These are phyloP conservation scores for Psidium friedrichsthalianum DNA, from an alignment of 345 rosid genomes.

Conservation along the genomic window DNA sequence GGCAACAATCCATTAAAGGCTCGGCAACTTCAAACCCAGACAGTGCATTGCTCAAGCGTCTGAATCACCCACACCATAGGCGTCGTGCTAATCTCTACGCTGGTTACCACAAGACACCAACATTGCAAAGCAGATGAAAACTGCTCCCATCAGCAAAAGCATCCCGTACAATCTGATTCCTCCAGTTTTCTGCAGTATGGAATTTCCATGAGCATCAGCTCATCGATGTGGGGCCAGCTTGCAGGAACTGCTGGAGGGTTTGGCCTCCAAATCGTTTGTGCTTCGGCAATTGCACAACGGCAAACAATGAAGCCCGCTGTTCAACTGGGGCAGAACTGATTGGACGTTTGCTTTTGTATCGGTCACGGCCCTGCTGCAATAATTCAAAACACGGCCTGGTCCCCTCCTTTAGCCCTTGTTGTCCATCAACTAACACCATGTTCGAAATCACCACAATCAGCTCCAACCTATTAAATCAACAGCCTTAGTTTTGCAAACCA, in stretches of 20 bases:
- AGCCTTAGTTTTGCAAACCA: neutral
- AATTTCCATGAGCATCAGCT: conserved; percentile 37
- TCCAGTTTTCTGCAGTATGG: conserved; percentile 85
- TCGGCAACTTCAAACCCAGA: neutral
- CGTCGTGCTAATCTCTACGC: conserved; percentile 84
- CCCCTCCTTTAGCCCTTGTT: conserved; percentile 61
- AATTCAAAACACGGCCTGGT: conserved; percentile 54
- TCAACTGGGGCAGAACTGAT: conserved; percentile 45
- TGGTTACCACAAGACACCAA: conserved; percentile 77
- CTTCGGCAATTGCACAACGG: conserved; percentile 88
- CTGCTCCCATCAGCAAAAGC: conserved; percentile 94
- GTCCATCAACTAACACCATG: conserved; percentile 96
- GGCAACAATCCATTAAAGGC: neutral
- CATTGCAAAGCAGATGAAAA: conserved; percentile 83
- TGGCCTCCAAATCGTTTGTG: conserved; percentile 36
- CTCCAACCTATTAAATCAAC: neutral
- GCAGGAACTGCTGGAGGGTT: conserved; percentile 11
- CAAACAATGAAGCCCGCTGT: conserved; percentile 80
- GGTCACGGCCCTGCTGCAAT: conserved; percentile 64
- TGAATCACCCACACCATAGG: conserved; percentile 63
- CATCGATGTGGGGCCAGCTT: conserved; percentile 9
- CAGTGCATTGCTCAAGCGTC: neutral
- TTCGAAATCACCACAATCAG: conserved; percentile 4
- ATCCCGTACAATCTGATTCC: conserved; percentile 71
- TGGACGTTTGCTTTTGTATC: conserved; percentile 44